These are phyloP conservation scores for Aspergillus arachidicola DNA, from an alignment of 2,329 filamentous ascomycete species.

Conservation along the genomic window DNA sequence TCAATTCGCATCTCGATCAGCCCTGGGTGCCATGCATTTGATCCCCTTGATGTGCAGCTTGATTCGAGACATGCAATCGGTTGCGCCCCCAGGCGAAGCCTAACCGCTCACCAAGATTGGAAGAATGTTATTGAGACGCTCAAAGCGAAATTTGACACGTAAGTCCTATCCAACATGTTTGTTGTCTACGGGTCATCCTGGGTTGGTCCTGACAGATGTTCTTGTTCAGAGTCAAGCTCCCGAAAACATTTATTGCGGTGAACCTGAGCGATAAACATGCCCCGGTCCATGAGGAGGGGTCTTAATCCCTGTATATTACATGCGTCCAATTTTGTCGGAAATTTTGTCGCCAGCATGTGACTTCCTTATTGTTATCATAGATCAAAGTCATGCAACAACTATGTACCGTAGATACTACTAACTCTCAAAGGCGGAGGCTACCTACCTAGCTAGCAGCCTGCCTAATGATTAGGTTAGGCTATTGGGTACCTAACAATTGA, in stretches of 20 bases:
- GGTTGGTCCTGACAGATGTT: slow-evolving; percentile 10
- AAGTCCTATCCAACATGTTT: slow-evolving; percentile 43
- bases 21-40: slow-evolving; percentile 93
- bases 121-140: slow-evolving; percentile 95
- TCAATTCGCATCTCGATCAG: slow-evolving; percentile 95
- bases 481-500: not conserved
- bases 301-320: not conserved
- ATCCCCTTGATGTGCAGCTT: slow-evolving; percentile 92
- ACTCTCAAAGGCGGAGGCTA: not conserved
- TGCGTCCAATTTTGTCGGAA: not conserved
- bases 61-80: slow-evolving; percentile 97
- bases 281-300: slow-evolving; percentile 20
- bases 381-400: not conserved
- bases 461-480: not conserved
- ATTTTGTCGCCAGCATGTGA: not conserved
- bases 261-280: slow-evolving; percentile 54
- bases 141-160: slow-evolving; percentile 93
- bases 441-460: not conserved
- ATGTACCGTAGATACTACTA: too few species aligned
- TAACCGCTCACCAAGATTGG: slow-evolving; percentile 93
- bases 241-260: slow-evolving; percentile 54
- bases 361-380: not conserved
- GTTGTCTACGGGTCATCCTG: not conserved
- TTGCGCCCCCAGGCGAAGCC: slow-evolving; percentile 82
- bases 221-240: slow-evolving; percentile 49